Evolutionary conservation across 2,329 filamentous ascomycete species (phyloP).

Genomic region (Exophiala sp.): DNA sequence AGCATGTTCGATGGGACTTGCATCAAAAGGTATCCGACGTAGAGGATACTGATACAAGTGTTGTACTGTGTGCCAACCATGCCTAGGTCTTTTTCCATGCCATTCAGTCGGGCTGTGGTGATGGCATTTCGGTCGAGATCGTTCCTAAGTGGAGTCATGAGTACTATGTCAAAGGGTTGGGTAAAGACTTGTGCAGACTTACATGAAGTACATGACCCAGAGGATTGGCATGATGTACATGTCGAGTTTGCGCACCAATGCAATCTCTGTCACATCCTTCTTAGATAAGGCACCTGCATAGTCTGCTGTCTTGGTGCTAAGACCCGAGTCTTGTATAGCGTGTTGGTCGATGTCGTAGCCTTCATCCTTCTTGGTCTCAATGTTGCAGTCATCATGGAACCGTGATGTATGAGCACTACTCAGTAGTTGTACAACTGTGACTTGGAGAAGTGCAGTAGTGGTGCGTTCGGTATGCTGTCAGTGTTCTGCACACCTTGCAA

Average conservation of each 20-base stretch:
- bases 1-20: conserved; percentile 61
- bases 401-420: background rate
- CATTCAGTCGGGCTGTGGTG: conserved; percentile 32
- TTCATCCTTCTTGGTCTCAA: background rate
- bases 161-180: background rate
- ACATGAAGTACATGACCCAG: conserved; percentile 39
- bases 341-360: background rate
- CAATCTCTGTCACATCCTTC: background rate
- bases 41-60: conserved; percentile 32
- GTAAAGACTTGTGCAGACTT: conserved; percentile 6
- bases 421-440: background rate
- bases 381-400: background rate
- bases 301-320: background rate
- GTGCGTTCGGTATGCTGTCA: background rate
- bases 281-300: background rate
- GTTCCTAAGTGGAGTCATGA: background rate
- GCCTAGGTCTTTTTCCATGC: conserved; percentile 30
- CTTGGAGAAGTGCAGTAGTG: background rate
- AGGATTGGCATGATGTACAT: conserved; percentile 38
- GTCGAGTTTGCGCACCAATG: conserved; percentile 27
- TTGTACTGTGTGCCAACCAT: conserved; percentile 32
- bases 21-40: conserved; percentile 47
- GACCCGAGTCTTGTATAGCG: background rate
- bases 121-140: conserved; percentile 34
- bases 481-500: background rate